Evolutionary conservation across 306 rosid genomes (phyloP).

Genomic region (Gastrolobium villosum): DNA sequence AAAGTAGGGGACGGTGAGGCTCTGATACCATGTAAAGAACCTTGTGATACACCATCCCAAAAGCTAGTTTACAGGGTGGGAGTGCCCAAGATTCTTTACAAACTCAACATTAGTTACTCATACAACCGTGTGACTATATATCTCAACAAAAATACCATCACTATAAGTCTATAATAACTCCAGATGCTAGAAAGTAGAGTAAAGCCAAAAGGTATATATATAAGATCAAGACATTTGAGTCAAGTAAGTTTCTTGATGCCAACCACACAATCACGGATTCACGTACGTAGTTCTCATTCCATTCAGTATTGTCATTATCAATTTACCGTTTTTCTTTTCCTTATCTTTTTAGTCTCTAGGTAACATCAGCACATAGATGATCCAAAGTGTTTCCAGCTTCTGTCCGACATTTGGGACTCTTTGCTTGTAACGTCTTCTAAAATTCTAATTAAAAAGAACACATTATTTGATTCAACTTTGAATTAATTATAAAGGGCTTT

Average conservation of each 20-base stretch:
- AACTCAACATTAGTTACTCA: too few species aligned
- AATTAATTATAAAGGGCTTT: too few species aligned
- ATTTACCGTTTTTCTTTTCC: background rate
- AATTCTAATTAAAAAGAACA: too few species aligned
- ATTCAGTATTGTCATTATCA: constrained; percentile 30
- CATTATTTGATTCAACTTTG: too few species aligned
- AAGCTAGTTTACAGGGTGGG: too few species aligned
- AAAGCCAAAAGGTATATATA: constrained; percentile 31
- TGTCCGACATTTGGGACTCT: background rate
- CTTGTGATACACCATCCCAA: too few species aligned
- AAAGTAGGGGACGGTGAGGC: too few species aligned
- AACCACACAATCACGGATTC: constrained; percentile 34
- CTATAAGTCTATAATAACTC: background rate
- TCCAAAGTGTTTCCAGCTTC: background rate
- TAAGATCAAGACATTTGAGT: constrained; percentile 37
- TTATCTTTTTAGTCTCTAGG: background rate
- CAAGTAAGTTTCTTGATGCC: constrained; percentile 32
- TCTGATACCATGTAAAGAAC: too few species aligned
- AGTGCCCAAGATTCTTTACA: too few species aligned
- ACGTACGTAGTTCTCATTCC: constrained; percentile 23
- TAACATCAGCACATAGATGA: background rate
- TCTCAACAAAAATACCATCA: too few species aligned
- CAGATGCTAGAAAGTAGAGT: background rate
- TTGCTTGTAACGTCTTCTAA: background rate
- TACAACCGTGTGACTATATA: too few species aligned